Conservation (phyloP, 2,329 filamentous ascomycete species). For the Volutella citrinella region DNA sequence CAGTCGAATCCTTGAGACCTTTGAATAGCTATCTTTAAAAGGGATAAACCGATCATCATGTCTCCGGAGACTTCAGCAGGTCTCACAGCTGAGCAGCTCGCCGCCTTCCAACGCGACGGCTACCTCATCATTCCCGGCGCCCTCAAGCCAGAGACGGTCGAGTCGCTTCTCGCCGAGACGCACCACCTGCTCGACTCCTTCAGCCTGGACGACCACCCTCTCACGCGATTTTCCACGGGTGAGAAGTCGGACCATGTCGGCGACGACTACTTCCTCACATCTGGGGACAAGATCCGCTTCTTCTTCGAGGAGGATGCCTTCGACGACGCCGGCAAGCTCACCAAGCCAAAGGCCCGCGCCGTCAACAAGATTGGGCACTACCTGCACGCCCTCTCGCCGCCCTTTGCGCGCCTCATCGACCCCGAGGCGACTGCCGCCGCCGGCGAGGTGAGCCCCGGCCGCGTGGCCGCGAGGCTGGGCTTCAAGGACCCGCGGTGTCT, state of each 20-base stretch:
- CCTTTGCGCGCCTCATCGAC: slow-evolving; percentile 60
- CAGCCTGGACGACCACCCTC: slow-evolving; percentile 77
- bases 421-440: slow-evolving; percentile 37
- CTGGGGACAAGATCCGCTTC: slow-evolving; percentile 89
- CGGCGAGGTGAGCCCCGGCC: slow-evolving; percentile 43
- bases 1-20: too few relatives aligned
- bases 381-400: slow-evolving; percentile 65
- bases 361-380: slow-evolving; percentile 89
- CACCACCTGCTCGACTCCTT: slow-evolving; percentile 71
- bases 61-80: slow-evolving; percentile 35
- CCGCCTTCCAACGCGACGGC: slow-evolving; percentile 75
- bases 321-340: slow-evolving; percentile 58
- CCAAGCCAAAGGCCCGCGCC: slow-evolving; percentile 76
- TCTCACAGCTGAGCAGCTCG: slow-evolving; percentile 69
- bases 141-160: slow-evolving; percentile 63
- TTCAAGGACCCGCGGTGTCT: slow-evolving; percentile 74
- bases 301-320: slow-evolving; percentile 98
- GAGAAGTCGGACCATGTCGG: slow-evolving; percentile 75
- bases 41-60: too few relatives aligned
- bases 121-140: slow-evolving; percentile 85
- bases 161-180: slow-evolving; percentile 70
- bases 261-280: slow-evolving; percentile 89
- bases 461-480: slow-evolving; percentile 67
- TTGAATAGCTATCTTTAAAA: too few relatives aligned
- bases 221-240: slow-evolving; percentile 92